Percentiles rank a stretch among this genome's conserved stretches.
Conservation (phyloP, 805 yeast genomes). For the Pichia ethanolica region DNA sequence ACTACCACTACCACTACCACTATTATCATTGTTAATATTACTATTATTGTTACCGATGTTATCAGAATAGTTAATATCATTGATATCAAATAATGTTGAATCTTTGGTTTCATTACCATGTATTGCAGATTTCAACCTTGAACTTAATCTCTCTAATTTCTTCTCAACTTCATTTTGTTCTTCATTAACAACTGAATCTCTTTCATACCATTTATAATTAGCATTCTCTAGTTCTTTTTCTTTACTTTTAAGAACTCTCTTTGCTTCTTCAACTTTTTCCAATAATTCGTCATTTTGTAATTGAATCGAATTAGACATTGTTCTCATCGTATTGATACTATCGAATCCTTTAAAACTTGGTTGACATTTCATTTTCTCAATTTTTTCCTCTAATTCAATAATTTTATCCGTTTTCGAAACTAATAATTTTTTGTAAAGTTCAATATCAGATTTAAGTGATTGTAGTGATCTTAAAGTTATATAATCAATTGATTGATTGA, state of each 20-base stretch:
- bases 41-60: neutral
- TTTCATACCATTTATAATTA: neutral
- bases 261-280: conserved; percentile 4
- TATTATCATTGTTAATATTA: neutral
- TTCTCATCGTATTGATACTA: neutral
- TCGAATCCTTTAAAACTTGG: neutral
- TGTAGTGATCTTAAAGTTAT: neutral
- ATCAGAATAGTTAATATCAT: neutral
- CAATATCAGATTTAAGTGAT: conserved; percentile 4
- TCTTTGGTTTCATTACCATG: neutral
- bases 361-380: neutral
- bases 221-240: neutral
- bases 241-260: neutral
- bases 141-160: conserved; percentile 4
- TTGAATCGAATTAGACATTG: conserved; percentile 5
- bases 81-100: neutral
- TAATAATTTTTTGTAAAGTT: conserved; percentile 5
- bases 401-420: conserved; percentile 7
- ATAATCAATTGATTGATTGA: neutral
- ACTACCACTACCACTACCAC: too few relatives aligned
- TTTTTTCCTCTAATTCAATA: conserved; percentile 2
- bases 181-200: neutral
- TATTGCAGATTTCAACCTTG: conserved; percentile 1
- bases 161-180: conserved; percentile 6
- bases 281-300: conserved; percentile 1